Conservation (phyloP, 441 rosid species). For the Populus hybrid region DNA sequence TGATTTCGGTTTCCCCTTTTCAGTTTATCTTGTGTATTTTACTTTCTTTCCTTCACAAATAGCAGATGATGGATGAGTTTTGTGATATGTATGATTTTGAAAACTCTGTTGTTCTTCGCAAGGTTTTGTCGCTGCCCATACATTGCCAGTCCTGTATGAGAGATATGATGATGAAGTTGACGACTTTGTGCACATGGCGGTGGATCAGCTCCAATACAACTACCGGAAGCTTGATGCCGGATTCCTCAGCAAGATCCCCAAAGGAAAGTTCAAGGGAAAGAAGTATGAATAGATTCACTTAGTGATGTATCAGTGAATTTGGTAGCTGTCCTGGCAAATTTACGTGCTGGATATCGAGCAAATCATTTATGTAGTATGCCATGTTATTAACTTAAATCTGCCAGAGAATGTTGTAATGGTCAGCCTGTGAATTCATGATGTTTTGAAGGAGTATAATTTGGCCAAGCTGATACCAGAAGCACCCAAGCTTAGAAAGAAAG, state of each 20-base stretch:
- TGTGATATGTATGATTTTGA: background rate
- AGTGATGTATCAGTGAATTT: background rate
- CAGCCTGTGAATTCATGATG: background rate
- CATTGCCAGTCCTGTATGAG: conserved; percentile 86
- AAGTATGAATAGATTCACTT: conserved; percentile 51
- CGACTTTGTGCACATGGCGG: conserved; percentile 42
- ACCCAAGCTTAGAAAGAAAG: background rate
- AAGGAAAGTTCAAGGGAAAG: conserved; percentile 55
- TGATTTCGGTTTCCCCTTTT: background rate
- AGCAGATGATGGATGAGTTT: background rate
- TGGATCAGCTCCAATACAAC: conserved; percentile 60
- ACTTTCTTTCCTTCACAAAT: background rate
- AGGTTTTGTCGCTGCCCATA: conserved; percentile 92
- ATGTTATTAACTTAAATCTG: background rate
- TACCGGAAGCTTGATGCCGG: conserved; percentile 61
- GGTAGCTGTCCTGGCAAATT: background rate
- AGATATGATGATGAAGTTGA: conserved; percentile 77
- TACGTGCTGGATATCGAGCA: background rate
- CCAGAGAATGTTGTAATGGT: background rate
- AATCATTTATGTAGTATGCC: background rate
- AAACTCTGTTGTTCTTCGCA: conserved; percentile 18
- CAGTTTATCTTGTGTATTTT: background rate
- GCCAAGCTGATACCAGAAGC: background rate
- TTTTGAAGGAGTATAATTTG: background rate
- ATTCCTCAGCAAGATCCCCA: conserved; percentile 61